Percentiles rank a stretch among this genome's conserved stretches.
Evolutionary conservation across 176 grass and related monocot genomes (phyloP).

Genomic region (Cymbopogon citratus): DNA sequence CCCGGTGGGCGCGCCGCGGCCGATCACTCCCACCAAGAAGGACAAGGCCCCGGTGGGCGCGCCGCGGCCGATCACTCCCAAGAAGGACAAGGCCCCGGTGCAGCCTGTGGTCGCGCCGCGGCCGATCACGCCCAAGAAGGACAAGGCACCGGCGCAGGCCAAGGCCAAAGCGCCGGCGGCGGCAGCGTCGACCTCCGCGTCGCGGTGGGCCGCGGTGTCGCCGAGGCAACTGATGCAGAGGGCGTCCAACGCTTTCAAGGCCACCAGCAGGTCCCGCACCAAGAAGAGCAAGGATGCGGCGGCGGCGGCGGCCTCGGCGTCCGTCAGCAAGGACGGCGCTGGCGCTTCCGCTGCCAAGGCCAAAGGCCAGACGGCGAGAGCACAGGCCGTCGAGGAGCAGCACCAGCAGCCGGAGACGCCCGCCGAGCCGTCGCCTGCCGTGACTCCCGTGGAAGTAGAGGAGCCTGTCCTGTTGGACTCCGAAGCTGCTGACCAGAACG

Average conservation of each 20-base stretch:
- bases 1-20: background rate
- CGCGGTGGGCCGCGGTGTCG: conserved; percentile 40
- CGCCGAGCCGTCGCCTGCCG: background rate
- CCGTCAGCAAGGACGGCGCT: background rate
- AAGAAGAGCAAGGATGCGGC: conserved; percentile 10
- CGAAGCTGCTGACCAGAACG: background rate
- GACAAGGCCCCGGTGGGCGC: background rate
- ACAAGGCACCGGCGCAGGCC: too few species aligned
- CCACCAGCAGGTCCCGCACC: background rate
- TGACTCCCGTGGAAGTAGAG: conserved; percentile 25
- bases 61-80: background rate
- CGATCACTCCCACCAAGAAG: conserved; percentile 16
- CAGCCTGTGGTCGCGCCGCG: background rate
- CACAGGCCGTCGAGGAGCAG: background rate
- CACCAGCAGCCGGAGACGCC: background rate
- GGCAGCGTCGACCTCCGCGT: background rate
- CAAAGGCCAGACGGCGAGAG: conserved; percentile 5
- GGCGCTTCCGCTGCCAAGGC: background rate
- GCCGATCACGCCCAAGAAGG: background rate
- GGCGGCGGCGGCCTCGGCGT: background rate
- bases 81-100: background rate
- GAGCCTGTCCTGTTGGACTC: conserved; percentile 2
- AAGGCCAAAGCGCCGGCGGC: background rate
- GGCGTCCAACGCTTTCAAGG: conserved; percentile 40
- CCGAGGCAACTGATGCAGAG: conserved; percentile 48